These are phyloP conservation scores for Didymella glomerata DNA, from an alignment of 2,329 filamentous ascomycete species.

Conservation along the genomic window DNA sequence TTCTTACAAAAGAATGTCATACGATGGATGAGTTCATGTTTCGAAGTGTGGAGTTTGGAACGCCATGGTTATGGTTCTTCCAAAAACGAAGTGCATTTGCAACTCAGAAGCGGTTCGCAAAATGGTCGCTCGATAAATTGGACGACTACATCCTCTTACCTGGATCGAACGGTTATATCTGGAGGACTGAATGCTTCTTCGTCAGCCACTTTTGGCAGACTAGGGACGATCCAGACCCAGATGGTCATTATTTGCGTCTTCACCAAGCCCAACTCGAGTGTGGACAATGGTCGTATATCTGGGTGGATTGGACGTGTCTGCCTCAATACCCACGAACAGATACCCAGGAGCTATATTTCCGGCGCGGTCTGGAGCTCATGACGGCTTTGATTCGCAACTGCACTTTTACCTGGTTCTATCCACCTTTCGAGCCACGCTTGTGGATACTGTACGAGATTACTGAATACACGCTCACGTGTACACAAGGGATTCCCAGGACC, in stretches of 20 bases:
- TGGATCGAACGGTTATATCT: neutral
- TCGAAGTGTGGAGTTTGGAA: no score
- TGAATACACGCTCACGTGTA: neutral
- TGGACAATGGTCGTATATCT: neutral
- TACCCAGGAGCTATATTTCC: neutral
- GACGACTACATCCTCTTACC: neutral
- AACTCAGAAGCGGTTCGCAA: neutral
- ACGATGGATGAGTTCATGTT: no score
- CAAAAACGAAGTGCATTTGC: neutral
- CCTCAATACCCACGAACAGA: neutral
- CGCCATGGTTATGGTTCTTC: neutral
- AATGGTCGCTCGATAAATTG: neutral
- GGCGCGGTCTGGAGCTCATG: neutral
- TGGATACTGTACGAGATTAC: neutral
- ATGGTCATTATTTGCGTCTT: no score
- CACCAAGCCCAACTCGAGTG: neutral
- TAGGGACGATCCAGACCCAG: neutral
- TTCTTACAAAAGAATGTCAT: no score
- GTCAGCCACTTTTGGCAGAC: neutral
- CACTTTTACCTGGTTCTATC: neutral
- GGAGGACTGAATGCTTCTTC: neutral
- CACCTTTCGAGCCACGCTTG: neutral
- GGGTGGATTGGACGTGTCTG: neutral
- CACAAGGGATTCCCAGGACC: neutral
- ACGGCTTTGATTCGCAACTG: neutral